A percentile compares a stretch with the other conserved stretches of the same genome.
These are phyloP conservation scores for Colletotrichum ledebouriae DNA, from an alignment of 2,329 filamentous ascomycete species.

Conservation along the genomic window DNA sequence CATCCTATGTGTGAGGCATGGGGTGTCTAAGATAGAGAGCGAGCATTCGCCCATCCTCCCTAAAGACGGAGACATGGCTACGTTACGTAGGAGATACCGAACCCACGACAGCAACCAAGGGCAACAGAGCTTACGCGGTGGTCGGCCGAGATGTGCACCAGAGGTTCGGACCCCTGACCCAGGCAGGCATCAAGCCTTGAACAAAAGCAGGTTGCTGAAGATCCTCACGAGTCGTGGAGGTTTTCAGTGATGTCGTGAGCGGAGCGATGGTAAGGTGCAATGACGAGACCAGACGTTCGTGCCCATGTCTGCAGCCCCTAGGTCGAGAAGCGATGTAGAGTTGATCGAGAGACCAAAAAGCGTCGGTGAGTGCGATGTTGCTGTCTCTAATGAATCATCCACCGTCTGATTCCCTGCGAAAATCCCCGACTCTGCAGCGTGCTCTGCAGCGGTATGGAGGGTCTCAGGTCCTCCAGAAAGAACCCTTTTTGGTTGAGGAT, in stretches of 20 bases:
- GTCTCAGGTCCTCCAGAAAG: conserved; percentile 33
- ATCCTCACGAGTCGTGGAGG: conserved; percentile 29
- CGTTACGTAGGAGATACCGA: conserved; percentile 8
- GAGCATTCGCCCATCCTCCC: conserved; percentile 12
- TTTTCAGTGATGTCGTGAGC: not conserved
- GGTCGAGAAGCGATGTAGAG: not conserved
- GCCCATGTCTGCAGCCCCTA: conserved; percentile 4
- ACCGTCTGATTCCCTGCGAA: conserved; percentile 33
- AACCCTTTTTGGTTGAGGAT: conserved; percentile 29
- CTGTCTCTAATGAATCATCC: conserved; percentile 29
- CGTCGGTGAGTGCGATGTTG: conserved; percentile 14
- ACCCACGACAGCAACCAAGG: conserved; percentile 7
- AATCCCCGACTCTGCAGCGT: conserved; percentile 41
- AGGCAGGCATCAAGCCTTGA: conserved; percentile 27
- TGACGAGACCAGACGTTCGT: conserved; percentile 7
- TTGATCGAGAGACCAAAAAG: not conserved
- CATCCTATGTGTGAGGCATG: conserved; percentile 25
- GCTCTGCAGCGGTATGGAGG: conserved; percentile 39
- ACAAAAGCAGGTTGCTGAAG: conserved; percentile 14
- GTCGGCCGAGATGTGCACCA: conserved; percentile 27
- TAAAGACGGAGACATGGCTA: conserved; percentile 3
- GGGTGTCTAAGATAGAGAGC: conserved; percentile 4
- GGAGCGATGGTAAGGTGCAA: not conserved
- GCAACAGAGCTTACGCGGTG: conserved; percentile 20
- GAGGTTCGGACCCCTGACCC: conserved; percentile 5